Base-by-base conservation (phyloP, 1,284 basidiomycete genomes). In the Rhodotorula glutinis region DNA sequence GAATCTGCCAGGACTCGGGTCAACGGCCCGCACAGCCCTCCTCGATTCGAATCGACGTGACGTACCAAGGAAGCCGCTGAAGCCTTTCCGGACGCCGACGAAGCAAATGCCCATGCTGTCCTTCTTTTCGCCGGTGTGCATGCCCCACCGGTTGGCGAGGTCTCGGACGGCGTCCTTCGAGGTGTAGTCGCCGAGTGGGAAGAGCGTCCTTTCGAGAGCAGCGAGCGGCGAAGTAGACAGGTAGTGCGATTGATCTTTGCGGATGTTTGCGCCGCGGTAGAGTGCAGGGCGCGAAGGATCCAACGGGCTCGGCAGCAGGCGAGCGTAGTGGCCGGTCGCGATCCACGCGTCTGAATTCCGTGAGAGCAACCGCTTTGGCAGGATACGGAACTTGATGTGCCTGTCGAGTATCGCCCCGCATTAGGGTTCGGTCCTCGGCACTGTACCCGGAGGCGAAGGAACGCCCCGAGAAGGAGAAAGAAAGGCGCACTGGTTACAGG, bases 91-190 rank as follows among this genome's bases (percentile, higher is more conserved):
- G 79, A 93, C 85, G 19, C 94, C 95, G 13, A 98, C 88, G 73
- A 98, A 98, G 77, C 95, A 98, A n/a, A 98, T 84, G 0, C 95
- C 95, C 88, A 97, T 95, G 78, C 90, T 93, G 77, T 98, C 95
- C 29, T 83, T 83, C 62, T 91, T 83, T 2, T 85, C 82, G 1
- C 92, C 91, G 0, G 90, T 96, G 3, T 88, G 87, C 16, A 98
- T 80, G 0, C 78, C 79, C 77, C 85, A 85, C 51, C 84, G 78
- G 8, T 79, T 79, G 0, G 95, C 95, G n/a, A 96, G 80, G 65
- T 83, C 82, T n/a, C 91, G 84, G 0, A 97, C 91, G 69, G 88
- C 80, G 0, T 80, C 69, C 78, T 96, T 96, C 4, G 79, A 82
- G 1, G n/a, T 30, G 9, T 89, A 77, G 19, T 82, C 77, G 2